These are phyloP conservation scores for Ophiostoma sp. DNA, from an alignment of 2,329 filamentous ascomycete genomes.

Conservation along the genomic window DNA sequence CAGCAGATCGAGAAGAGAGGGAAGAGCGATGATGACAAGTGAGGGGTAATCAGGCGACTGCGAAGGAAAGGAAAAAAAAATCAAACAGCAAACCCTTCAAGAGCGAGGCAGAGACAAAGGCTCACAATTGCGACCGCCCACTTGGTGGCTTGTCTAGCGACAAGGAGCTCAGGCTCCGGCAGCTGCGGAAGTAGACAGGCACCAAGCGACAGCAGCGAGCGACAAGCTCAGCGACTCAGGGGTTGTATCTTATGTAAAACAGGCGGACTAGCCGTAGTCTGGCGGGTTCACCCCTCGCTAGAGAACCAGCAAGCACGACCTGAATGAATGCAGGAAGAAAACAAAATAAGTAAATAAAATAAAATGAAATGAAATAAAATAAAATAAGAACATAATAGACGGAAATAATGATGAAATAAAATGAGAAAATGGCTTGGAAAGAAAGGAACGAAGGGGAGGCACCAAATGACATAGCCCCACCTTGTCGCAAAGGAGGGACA, in stretches of 20 bases:
- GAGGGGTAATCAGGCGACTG: background rate
- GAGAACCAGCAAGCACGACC: too few species aligned
- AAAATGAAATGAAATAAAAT: background rate
- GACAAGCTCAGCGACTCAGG: conserved; percentile 11
- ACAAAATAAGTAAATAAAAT: too few species aligned
- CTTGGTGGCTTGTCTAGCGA: conserved; percentile 2
- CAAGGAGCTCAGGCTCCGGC: background rate
- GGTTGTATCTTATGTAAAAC: background rate
- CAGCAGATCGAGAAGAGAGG: too few species aligned
- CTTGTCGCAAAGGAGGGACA: conserved; percentile 11
- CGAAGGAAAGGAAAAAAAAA: background rate
- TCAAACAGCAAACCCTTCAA: background rate
- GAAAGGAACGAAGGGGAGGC: background rate
- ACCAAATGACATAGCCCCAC: background rate
- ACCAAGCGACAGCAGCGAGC: background rate
- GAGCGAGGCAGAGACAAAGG: background rate
- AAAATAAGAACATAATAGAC: background rate
- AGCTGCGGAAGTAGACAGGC: conserved; percentile 2
- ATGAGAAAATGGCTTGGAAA: background rate
- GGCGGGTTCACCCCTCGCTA: conserved; percentile 13
- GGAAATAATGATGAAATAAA: background rate
- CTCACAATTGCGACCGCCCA: background rate
- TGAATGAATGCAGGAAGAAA: too few species aligned
- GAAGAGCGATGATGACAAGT: background rate
- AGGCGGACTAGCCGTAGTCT: background rate